Base-by-base conservation (phyloP, 768 basidiomycete species). In the Boletus vinaceobasis region DNA sequence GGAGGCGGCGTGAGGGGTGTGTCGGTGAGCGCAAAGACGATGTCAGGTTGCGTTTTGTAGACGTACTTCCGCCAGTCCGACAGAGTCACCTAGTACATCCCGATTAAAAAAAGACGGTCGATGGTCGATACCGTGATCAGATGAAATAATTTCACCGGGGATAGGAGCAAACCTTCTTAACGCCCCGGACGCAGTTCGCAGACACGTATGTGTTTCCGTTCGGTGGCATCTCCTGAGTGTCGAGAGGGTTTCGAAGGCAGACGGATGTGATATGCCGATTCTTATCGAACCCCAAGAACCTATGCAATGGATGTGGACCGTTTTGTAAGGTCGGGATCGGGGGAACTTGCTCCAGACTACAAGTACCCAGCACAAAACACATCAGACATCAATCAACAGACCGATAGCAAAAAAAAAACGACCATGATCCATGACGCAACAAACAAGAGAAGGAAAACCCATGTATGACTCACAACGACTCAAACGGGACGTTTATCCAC, bases 401-500 rank as follows among this genome's bases (percentile, higher is more conserved):
- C 32, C 56, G 1, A 29, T 23, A 26, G 6, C 21, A 33, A 33
- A 11, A 27, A 33, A 33, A 19, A 37, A 11, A 29, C n/a, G n/a
- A 1, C 15, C 26, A 43, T 10, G 42, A 33, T 17, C 19, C 36
- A 21, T 10, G 27, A 14, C 11, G 23, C n/a, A n/a, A n/a, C 19
- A 31, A 36, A 31, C n/a, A n/a, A 21, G 19, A 9, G 35, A 9
- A 36, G 43, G 26, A 52, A 48, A 35, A 48, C 5, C 13, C 10
- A 11, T 14, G n/a, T 27, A 47, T 26, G 3, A 78, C 85, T 80
- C 70, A 92, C 90, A 92, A 93, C 19, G 84, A 79, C 71, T 93
- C 90, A 63, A 91, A 92, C 1, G 90, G 83, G 0, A 91, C 72
- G 56, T 87, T 79, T 0, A 88, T 69, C 81, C 87, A 88, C 53